These are phyloP conservation scores for Nannochloropsis gaditana DNA, from an alignment of 108 stramenopile species.

Conservation along the genomic window DNA sequence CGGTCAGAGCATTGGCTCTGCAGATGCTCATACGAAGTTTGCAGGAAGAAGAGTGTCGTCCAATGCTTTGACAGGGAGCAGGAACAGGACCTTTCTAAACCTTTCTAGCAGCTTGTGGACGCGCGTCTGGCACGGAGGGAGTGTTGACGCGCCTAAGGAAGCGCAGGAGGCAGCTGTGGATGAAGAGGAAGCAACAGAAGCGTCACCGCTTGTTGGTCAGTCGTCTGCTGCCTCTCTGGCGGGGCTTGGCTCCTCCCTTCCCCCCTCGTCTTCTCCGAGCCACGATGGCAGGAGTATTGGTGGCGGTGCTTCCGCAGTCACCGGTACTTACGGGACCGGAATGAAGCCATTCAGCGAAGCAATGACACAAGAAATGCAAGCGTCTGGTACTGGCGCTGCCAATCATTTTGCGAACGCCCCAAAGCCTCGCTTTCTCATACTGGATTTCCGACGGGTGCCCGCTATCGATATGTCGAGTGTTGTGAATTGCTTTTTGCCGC, in stretches of 20 bases:
- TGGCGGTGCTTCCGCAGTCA: no score
- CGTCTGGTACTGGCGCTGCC: neutral
- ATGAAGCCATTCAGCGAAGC: neutral
- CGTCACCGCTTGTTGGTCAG: neutral
- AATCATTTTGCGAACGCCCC: neutral
- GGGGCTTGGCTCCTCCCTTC: neutral
- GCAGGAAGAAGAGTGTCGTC: no score
- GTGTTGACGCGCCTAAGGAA: neutral
- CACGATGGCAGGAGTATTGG: no score
- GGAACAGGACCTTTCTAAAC: neutral
- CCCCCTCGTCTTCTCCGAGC: neutral
- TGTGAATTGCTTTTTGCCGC: slow-evolving; percentile 43
- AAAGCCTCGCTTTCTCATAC: neutral
- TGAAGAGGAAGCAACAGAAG: neutral
- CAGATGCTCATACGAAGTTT: no score
- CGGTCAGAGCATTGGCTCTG: neutral
- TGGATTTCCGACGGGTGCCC: neutral
- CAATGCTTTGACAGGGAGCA: no score
- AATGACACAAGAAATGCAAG: neutral
- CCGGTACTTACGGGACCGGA: neutral
- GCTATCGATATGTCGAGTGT: slow-evolving; percentile 40
- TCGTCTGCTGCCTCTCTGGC: neutral
- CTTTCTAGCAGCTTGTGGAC: neutral
- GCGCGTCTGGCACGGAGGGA: neutral
- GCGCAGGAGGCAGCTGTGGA: neutral